Evolutionary conservation across 495 filamentous ascomycete species (phyloP), one percentile per base, ranked within the genome.

Genomic region (Saxophila tyrrhenica): DNA sequence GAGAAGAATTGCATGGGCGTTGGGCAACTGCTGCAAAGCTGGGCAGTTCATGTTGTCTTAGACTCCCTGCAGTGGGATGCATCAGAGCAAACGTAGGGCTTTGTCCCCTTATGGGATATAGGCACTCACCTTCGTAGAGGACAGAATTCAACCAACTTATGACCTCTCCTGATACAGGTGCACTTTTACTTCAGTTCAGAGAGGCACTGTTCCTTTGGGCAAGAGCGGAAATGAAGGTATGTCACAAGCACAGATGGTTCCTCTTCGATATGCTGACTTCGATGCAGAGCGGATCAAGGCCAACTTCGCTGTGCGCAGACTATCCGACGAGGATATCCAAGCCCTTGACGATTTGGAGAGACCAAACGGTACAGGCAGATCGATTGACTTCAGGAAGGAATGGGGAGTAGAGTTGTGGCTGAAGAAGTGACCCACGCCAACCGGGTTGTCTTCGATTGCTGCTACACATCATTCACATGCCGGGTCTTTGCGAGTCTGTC

Each of bases 191-290:
- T n/a, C n/a, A n/a, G n/a, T n/a, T 1, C 70, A 75, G 62, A 68
- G 74, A n/a, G 75, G 73, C 11, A 72, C 70, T 25, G 68, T 73
- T 19, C 71, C 75, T 2, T 41, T 79, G 25, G 70, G 74, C 1
- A 79, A 77, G 67, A 75, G 70, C 46, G 70, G 71, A 1, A 75
- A 35, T 13, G 29, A 35, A 35, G 29, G 29, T 35, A 5, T 7
- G 29, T 13, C 13, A 35, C 29, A 35, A 35, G 29, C 13, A 13
- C 13, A 7, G 7, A 35, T 35, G 7, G 13, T 35, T 5, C 13
- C 29, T 5, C 29, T 35, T n/a, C n/a, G 29, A 35, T 35, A 35
- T 35, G 29, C 29, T 35, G 29, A 35, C 29, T 5, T 13, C 29
- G 13, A 7, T 5, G 69, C 68, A 2, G 61, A 59, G 17, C 67